These are phyloP conservation scores for Thuidium tamariscinum DNA, from an alignment of 225 moss, liverwort and hornwort genomes.

Conservation along the genomic window DNA sequence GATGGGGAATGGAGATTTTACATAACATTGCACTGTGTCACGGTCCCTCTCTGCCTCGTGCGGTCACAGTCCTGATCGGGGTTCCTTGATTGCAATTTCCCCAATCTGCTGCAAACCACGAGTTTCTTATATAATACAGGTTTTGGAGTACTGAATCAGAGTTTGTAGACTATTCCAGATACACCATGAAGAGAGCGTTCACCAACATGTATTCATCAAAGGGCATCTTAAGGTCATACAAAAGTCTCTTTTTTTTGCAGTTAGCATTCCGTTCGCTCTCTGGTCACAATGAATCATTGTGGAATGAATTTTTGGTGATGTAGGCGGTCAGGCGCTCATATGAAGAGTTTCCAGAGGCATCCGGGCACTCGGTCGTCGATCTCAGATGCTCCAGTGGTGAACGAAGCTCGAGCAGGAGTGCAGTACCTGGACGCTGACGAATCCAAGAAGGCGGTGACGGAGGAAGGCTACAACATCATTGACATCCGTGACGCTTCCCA, in stretches of 20 bases:
- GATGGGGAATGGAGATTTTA: neutral
- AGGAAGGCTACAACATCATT: constrained; percentile 59
- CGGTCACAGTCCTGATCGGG: neutral
- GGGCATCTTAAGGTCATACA: neutral
- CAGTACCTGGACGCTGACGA: constrained; percentile 62
- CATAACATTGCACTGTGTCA: neutral
- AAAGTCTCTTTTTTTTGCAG: neutral
- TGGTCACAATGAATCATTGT: neutral
- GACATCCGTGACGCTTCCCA: constrained; percentile 83
- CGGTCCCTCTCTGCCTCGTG: neutral
- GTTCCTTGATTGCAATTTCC: neutral
- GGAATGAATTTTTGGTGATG: neutral
- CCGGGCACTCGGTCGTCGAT: constrained; percentile 31
- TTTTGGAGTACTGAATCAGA: neutral
- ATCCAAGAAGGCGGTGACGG: constrained; percentile 59
- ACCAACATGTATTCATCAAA: neutral
- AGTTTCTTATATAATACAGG: neutral
- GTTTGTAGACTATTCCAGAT: neutral
- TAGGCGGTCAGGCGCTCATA: constrained; percentile 23
- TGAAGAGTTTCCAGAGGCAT: constrained; percentile 17
- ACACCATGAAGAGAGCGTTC: neutral
- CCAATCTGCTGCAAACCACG: neutral
- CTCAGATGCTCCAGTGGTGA: constrained; percentile 17
- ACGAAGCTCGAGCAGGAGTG: constrained; percentile 50
- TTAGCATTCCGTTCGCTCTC: neutral